Evolutionary conservation across 352 stramenopile species (phyloP), one percentile per base, ranked within the genome.

Genomic region (Pythium vanterpoolii): DNA sequence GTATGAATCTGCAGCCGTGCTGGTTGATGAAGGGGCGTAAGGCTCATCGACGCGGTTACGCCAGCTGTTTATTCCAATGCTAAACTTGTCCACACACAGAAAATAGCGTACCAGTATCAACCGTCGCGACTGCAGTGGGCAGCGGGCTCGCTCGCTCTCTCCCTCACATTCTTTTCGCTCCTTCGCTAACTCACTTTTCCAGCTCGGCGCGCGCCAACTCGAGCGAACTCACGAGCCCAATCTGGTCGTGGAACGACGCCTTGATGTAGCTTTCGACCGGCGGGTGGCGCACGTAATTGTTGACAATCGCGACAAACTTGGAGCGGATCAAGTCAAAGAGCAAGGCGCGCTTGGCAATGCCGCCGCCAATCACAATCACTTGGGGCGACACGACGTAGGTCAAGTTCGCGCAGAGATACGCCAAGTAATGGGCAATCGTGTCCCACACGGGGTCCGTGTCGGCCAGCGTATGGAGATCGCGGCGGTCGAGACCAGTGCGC

Each of bases 311-410:
- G 45, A 84, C 72, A 62, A 95, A 95, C 80, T 74, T 66, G n/a
- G 81, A 69, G 61, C 80, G 84, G 60, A 93, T 87, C 33, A 88
- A 69, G 23, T 86, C 68, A 52, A 97, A 96, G 26, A 98, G 73
- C 43, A 87, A 79, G 31, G 71, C 65, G 42, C 93, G 91, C 73
- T 97, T 96, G 64, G 97, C 88, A 44, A 99, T 89, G 51, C 96
- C 96, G 50, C 96, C 96, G 53, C 93, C 93, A 43, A 99, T 89
- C 7, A 98, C 92, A 67, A 99, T 99, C 40, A 93, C 87, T 65
- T 99, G 79, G 9, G 95, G 86, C 16, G 91, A 98, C 42, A 87
- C 89, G 8, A 92, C 81, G 51, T 99, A 86, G 24, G 97, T 87
- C 28, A 99, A 71, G 59, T 96, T 98, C 16, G 89, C 84, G 74